Conservation (phyloP, 2,329 filamentous ascomycete genomes). For the Clarireedia homoeocarpa region DNA sequence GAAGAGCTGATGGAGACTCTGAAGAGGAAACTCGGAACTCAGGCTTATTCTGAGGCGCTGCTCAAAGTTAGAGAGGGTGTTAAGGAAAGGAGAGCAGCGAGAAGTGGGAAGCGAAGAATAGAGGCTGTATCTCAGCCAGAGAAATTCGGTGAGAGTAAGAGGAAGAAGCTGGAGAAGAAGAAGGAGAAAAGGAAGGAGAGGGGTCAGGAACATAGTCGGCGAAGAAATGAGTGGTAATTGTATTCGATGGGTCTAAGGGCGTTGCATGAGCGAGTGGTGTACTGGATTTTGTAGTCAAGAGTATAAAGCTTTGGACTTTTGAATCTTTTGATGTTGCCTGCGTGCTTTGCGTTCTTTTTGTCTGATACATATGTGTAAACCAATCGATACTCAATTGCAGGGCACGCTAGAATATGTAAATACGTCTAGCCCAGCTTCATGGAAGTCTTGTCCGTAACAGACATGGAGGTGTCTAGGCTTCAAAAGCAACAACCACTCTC, state of each 20-base stretch:
- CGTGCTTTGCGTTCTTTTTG: no score
- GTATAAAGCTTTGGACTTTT: no score
- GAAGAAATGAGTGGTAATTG: constrained; percentile 20
- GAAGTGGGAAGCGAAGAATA: constrained; percentile 80
- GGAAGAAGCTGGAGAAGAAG: constrained; percentile 76
- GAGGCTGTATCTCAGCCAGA: constrained; percentile 80
- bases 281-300: no score
- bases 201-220: constrained; percentile 56
- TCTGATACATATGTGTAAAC: no score
- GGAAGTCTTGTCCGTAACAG: no score
- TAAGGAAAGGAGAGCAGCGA: constrained; percentile 61
- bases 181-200: constrained; percentile 75
- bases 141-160: constrained; percentile 69
- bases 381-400: no score
- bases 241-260: neutral
- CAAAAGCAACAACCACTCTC: no score
- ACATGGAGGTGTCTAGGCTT: no score
- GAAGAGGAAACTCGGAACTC: constrained; percentile 77
- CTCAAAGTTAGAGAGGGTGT: constrained; percentile 65
- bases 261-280: neutral
- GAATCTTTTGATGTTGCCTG: no score
- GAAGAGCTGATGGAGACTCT: constrained; percentile 73
- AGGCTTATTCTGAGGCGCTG: constrained; percentile 68
- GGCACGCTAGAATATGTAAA: no score
- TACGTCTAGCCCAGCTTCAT: no score